Percentiles rank a stretch among this genome's conserved stretches.
These are phyloP conservation scores for Fraxinus greggii DNA, from an alignment of 305 asterid genomes.

Conservation along the genomic window DNA sequence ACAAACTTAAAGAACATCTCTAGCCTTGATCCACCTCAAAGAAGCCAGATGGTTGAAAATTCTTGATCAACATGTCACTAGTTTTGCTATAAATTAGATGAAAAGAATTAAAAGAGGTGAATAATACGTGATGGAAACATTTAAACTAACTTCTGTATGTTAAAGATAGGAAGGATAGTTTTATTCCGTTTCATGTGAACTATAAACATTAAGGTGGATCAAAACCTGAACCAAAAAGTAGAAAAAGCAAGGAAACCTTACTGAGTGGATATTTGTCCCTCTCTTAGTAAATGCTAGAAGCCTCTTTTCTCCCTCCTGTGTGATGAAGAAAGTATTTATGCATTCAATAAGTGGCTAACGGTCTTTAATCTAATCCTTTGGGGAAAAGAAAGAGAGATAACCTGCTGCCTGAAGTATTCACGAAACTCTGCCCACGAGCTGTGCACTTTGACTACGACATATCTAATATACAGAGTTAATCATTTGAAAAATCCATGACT, in stretches of 20 bases:
- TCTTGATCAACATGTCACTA: not conserved
- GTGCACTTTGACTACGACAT: conserved; percentile 86
- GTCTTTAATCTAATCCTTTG: not conserved
- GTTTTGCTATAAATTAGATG: not conserved
- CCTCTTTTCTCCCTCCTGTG: conserved; percentile 78
- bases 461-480: conserved; percentile 56
- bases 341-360: not conserved
- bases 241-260: conserved; percentile 36
- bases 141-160: not conserved
- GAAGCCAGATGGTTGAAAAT: not conserved
- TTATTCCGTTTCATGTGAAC: not conserved
- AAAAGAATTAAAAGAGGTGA: not conserved
- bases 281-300: conserved; percentile 86
- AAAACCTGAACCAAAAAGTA: conserved; percentile 7
- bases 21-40: not conserved
- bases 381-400: conserved; percentile 24
- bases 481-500: not conserved
- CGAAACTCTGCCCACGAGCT: conserved; percentile 80
- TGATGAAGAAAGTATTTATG: conserved; percentile 19
- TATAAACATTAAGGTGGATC: not conserved
- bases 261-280: conserved; percentile 75
- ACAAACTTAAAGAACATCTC: not conserved
- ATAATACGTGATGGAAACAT: not conserved
- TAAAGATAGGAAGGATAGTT: not conserved
- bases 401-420: conserved; percentile 78